Evolutionary conservation across 805 yeast species (phyloP).

Genomic region (Metschnikowia amazonensis): DNA sequence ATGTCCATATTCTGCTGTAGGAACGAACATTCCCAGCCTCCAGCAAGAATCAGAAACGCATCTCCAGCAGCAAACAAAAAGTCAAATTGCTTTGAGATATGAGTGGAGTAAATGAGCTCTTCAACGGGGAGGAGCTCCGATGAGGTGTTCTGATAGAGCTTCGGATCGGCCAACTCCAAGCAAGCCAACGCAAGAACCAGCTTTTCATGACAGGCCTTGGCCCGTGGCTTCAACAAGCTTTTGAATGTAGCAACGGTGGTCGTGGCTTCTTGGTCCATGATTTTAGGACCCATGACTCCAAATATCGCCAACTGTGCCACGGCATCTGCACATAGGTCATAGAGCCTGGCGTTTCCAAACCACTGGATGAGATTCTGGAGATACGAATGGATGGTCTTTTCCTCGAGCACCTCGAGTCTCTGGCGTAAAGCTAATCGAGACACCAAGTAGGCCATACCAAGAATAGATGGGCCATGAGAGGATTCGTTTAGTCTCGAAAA

Average conservation of each 20-base stretch:
- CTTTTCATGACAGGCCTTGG: conserved; percentile 55
- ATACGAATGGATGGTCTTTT: conserved; percentile 9
- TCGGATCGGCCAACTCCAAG: conserved; percentile 41
- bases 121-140: conserved; percentile 35
- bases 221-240: conserved; percentile 31
- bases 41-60: conserved; percentile 64
- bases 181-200: conserved; percentile 56
- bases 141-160: conserved; percentile 9
- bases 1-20: conserved; percentile 55
- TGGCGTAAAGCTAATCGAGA: conserved; percentile 43
- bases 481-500: background rate
- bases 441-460: conserved; percentile 42
- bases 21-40: conserved; percentile 70
- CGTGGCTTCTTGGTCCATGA: conserved; percentile 7
- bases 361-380: conserved; percentile 14
- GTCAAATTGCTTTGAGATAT: conserved; percentile 70
- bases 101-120: conserved; percentile 50
- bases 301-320: conserved; percentile 43
- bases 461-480: conserved; percentile 9
- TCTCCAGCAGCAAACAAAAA: conserved; percentile 78
- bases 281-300: conserved; percentile 43
- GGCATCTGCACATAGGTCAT: conserved; percentile 32
- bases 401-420: conserved; percentile 8
- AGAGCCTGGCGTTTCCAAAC: conserved; percentile 21
- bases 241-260: conserved; percentile 20